Evolutionary conservation across 768 basidiomycete species (phyloP).

Genomic region (Omphalotus guepiniiformis): DNA sequence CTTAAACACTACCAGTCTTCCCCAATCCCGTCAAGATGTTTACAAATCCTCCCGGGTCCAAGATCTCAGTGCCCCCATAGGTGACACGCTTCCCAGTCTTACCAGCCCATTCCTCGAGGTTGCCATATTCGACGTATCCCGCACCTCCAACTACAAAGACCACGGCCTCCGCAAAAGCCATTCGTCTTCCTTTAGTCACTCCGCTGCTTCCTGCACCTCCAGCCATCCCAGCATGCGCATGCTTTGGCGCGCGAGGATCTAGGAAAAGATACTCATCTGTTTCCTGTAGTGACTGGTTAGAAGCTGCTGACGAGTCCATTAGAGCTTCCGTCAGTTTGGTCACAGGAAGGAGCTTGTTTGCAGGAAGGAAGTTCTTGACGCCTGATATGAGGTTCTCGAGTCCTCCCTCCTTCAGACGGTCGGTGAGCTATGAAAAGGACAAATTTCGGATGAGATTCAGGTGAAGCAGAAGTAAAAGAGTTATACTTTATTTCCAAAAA

Average conservation of each 20-base stretch:
- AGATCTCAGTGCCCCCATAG: conserved; percentile 94
- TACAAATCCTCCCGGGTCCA: conserved; percentile 86
- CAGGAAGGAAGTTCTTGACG: conserved; percentile 96
- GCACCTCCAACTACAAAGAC: conserved; percentile 97
- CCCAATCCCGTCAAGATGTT: conserved; percentile 64
- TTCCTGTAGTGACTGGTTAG: conserved; percentile 91
- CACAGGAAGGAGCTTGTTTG: conserved; percentile 88
- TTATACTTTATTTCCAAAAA: conserved; percentile 80
- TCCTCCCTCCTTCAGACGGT: conserved; percentile 91
- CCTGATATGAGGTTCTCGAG: conserved; percentile 95
- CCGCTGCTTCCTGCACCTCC: conserved; percentile 45
- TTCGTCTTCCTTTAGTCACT: conserved; percentile 44
- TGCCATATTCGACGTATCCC: conserved; percentile 96
- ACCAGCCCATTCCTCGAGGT: conserved; percentile 88
- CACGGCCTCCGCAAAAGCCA: conserved; percentile 84
- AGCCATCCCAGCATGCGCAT: conserved; percentile 44
- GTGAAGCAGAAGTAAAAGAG: neutral
- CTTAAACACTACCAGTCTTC: conserved; percentile 26
- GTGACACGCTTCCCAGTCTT: conserved; percentile 81
- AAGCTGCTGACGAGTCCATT: conserved; percentile 94
- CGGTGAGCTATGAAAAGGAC: conserved; percentile 63
- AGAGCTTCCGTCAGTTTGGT: conserved; percentile 93
- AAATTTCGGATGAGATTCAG: neutral
- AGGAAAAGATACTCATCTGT: conserved; percentile 95
- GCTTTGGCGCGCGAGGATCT: conserved; percentile 80